Evolutionary conservation across 306 rosid species (phyloP).

Genomic region (Glycine latifolia): DNA sequence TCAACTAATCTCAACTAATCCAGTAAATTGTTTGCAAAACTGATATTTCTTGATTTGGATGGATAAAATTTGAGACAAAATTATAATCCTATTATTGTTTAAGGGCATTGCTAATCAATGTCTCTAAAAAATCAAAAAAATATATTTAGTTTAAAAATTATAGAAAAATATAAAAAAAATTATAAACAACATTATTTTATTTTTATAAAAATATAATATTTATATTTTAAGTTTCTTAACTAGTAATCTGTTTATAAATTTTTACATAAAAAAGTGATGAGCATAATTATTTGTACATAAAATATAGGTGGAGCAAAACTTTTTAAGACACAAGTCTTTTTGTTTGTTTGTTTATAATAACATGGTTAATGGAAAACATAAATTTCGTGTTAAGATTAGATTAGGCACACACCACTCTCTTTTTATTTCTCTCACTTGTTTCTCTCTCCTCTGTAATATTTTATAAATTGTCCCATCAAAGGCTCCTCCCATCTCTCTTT

Average conservation of each 20-base stretch:
- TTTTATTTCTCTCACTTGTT: slow-evolving; percentile 4
- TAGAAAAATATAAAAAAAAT: no score
- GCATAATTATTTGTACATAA: neutral
- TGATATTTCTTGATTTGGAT: neutral
- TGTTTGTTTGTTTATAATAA: neutral
- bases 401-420: slow-evolving; percentile 14
- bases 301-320: neutral
- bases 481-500: slow-evolving; percentile 44
- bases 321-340: neutral
- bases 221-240: no score
- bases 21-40: neutral
- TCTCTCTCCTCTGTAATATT: slow-evolving; percentile 51
- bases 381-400: slow-evolving; percentile 40
- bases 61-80: neutral
- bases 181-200: no score
- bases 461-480: slow-evolving; percentile 52
- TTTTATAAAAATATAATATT: no score
- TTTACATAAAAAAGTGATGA: neutral
- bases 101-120: no score
- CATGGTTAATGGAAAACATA: slow-evolving; percentile 25
- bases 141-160: no score
- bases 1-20: neutral
- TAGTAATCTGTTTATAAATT: no score
- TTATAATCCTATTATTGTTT: neutral
- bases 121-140: no score